Evolutionary conservation across 164 flowering plant species (phyloP), one percentile per base, ranked within the genome.

Genomic region (Nelumbo lutea): DNA sequence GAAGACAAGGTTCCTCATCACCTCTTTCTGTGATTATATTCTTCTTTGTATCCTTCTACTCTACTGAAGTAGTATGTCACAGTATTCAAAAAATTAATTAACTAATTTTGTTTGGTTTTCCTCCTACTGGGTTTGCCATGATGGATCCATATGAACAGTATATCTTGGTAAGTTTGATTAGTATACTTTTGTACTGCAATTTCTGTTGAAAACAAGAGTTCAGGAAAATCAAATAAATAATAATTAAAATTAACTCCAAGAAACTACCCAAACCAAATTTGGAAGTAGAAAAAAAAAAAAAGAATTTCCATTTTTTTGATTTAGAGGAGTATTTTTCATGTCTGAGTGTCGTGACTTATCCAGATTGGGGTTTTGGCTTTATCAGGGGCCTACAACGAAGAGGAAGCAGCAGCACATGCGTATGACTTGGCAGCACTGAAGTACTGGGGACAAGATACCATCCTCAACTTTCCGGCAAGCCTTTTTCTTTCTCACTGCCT

Each of bases 341-440:
- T 58, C 38, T 40, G 52, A 5, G 15, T 4, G 44, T 1, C 11
- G 15, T 4, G 44, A 2, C 11, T 56, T 62, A 55, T 14, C n/a
- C 7, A 5, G 10, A 15, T 50, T 56, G 59, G 2, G 15, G 9
- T 3, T 57, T 73, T 70, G 42, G 39, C 38, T 64, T 61, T 9
- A 42, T 58, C 70, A 94, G 98, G 98, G 61, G 98, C 98, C 10
- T 91, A 94, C 76, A 87, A 90, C 69, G 96, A 89, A 68, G 98
- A 91, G 80, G 91, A 79, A 74, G 91, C 95, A 40, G 98, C 97
- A 14, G 97, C 95, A 60, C 96, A 81, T 79, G 95, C 98, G 7
- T 94, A 94, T 79, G 98, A 94, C 74, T 80, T 90, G 62, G 98
- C 97, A 42, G 98, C 98, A 75, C 78, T 94, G 60, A 94, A 94